Evolutionary conservation across 768 basidiomycete genomes (phyloP).

Genomic region (Mycena metata): DNA sequence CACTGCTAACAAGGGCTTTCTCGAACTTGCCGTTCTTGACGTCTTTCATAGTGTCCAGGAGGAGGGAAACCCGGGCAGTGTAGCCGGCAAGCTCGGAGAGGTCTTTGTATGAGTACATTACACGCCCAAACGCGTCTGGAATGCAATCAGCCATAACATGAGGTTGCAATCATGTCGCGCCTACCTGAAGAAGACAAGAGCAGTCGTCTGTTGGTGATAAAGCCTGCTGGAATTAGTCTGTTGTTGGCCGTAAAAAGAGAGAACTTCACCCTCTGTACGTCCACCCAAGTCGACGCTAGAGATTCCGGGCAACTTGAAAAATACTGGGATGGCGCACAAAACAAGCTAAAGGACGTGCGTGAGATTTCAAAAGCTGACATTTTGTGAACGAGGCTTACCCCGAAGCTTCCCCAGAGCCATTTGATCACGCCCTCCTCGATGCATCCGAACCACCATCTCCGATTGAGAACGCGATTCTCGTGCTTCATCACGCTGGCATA

Average conservation of each 20-base stretch:
- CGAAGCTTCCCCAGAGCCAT: slow-evolving; percentile 96
- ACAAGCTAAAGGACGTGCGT: slow-evolving; percentile 63
- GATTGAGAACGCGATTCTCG: slow-evolving; percentile 82
- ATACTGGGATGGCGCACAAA: slow-evolving; percentile 94
- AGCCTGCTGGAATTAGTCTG: slow-evolving; percentile 64
- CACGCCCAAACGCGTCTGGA: slow-evolving; percentile 91
- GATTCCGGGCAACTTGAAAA: slow-evolving; percentile 86
- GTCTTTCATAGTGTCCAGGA: slow-evolving; percentile 93
- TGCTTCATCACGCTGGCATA: slow-evolving; percentile 90
- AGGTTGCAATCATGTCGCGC: slow-evolving; percentile 24
- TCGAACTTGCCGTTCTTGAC: slow-evolving; percentile 87
- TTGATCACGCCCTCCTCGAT: slow-evolving; percentile 97
- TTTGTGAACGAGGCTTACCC: slow-evolving; percentile 63
- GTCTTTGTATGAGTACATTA: slow-evolving; percentile 99
- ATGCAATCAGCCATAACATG: slow-evolving; percentile 14
- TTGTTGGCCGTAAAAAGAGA: neutral
- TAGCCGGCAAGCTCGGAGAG: slow-evolving; percentile 96
- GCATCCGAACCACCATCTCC: slow-evolving; percentile 91
- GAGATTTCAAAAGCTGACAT: slow-evolving; percentile 17
- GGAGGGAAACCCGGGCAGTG: slow-evolving; percentile 88
- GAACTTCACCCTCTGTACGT: slow-evolving; percentile 83
- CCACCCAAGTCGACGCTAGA: slow-evolving; percentile 79
- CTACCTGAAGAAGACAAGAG: slow-evolving; percentile 87
- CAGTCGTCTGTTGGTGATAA: slow-evolving; percentile 95
- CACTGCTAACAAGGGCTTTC: slow-evolving; percentile 87